Base-by-base conservation (phyloP, 345 rosid genomes). In the Orychophragmus violaceus region DNA sequence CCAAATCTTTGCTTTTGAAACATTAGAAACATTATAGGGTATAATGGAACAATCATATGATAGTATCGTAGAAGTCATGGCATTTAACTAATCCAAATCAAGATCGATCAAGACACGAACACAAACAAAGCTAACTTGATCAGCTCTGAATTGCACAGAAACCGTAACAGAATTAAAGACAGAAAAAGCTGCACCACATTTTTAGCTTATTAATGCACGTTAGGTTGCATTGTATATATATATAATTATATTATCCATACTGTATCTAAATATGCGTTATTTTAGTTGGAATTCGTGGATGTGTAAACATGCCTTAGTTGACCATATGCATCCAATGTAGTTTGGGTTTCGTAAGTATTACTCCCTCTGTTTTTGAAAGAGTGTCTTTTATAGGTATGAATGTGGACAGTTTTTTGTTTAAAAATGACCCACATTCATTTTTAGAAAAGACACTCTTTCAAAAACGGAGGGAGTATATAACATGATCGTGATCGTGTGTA, bases 401-500 rank as follows among this genome's bases (percentile, higher is more conserved):
- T n/a, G n/a, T n/a, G n/a, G n/a, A n/a, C n/a, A n/a, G n/a, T n/a
- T n/a, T n/a, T n/a, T n/a, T n/a, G n/a, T n/a, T n/a, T n/a, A n/a
- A n/a, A n/a, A n/a, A n/a, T n/a, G n/a, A n/a, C n/a, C n/a, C n/a
- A n/a, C n/a, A n/a, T n/a, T n/a, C n/a, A n/a, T n/a, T n/a, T n/a
- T n/a, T n/a, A n/a, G n/a, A n/a, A n/a, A n/a, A n/a, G n/a, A n/a
- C n/a, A n/a, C n/a, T n/a, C n/a, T n/a, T n/a, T n/a, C n/a, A n/a
- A n/a, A n/a, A n/a, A n/a, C n/a, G n/a, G n/a, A n/a, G n/a, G n/a
- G n/a, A n/a, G n/a, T n/a, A n/a, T 45, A 25, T 58, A 69, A 23
- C 36, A 52, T 29, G 55, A 52, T 30, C 27, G 21, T 32, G 57
- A 33, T 45, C 58, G 69, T 71, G 63, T 44, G 69, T n/a, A n/a